phyloP scores from a whole-genome alignment of 2,329 filamentous ascomycete species.

The Monosporascus sp. region DNA sequence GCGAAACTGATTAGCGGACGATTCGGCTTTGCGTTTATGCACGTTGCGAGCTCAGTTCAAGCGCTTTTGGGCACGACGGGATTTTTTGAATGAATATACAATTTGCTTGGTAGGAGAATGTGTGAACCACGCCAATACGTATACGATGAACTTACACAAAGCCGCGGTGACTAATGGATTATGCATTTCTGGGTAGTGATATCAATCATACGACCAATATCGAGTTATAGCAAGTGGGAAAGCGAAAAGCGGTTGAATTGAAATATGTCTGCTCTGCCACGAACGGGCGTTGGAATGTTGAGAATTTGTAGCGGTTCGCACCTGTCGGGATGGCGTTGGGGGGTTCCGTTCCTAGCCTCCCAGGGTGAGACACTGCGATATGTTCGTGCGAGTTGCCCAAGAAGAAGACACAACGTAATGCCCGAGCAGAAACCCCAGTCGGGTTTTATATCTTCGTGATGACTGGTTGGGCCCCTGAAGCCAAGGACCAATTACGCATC shows the following conservation, averaged over 20 bases:
- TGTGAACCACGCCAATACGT: not conserved
- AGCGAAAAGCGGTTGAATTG: too few species aligned
- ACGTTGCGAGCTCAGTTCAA: too few species aligned
- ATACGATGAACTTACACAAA: not conserved
- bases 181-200: not conserved
- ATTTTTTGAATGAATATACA: too few species aligned
- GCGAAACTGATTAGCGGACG: constrained; percentile 1
- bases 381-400: not conserved
- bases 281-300: too few species aligned
- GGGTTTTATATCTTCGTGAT: too few species aligned
- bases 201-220: not conserved
- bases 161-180: not conserved
- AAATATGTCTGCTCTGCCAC: too few species aligned
- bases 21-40: not conserved
- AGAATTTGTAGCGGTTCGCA: not conserved
- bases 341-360: not conserved
- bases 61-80: too few species aligned
- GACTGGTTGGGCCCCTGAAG: too few species aligned
- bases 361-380: not conserved
- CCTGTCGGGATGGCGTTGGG: not conserved
- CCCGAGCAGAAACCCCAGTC: too few species aligned
- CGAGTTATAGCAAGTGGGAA: too few species aligned
- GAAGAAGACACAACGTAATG: not conserved
- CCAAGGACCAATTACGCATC: too few species aligned
- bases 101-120: too few species aligned